These are phyloP conservation scores for Colletotrichum tamarilloi DNA, from an alignment of 2,329 filamentous ascomycete species.

Conservation along the genomic window DNA sequence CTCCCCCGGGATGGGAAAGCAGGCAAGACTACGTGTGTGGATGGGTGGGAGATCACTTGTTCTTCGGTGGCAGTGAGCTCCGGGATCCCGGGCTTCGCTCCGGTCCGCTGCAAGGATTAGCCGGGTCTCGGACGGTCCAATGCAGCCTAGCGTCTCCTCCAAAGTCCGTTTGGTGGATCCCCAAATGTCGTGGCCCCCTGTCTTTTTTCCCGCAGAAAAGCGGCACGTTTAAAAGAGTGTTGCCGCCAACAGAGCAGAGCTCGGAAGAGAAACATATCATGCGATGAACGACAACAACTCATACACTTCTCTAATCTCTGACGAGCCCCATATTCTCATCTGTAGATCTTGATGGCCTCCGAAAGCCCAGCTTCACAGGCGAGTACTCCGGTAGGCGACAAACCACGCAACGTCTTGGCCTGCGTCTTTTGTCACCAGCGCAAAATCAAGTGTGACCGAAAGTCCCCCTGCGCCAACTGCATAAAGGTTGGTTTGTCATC, in stretches of 20 bases:
- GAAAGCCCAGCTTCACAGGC: slow-evolving; percentile 15
- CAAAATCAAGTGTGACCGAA: slow-evolving; percentile 71
- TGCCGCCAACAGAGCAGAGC: background rate
- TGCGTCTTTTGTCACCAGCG: slow-evolving; percentile 69
- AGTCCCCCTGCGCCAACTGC: slow-evolving; percentile 65
- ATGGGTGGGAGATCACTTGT: background rate
- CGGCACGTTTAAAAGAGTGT: background rate
- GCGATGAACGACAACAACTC: background rate
- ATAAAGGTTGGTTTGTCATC: slow-evolving; percentile 42
- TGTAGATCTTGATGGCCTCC: slow-evolving; percentile 19
- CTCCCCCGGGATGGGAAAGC: background rate
- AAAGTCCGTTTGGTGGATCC: background rate
- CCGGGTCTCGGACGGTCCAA: slow-evolving; percentile 1
- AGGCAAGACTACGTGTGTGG: background rate
- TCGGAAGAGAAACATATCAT: background rate
- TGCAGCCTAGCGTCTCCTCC: slow-evolving; percentile 10
- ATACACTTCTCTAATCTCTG: background rate
- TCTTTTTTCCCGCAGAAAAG: background rate
- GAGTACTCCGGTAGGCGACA: slow-evolving; percentile 1
- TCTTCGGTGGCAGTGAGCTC: background rate
- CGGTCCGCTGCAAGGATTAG: slow-evolving; percentile 11
- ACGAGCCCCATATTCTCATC: background rate
- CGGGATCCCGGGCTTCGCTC: slow-evolving; percentile 5
- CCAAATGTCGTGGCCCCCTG: background rate
- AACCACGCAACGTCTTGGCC: slow-evolving; percentile 37